These are phyloP conservation scores for Pleurozium schreberi DNA, from an alignment of 225 moss, liverwort and hornwort species.

Conservation along the genomic window DNA sequence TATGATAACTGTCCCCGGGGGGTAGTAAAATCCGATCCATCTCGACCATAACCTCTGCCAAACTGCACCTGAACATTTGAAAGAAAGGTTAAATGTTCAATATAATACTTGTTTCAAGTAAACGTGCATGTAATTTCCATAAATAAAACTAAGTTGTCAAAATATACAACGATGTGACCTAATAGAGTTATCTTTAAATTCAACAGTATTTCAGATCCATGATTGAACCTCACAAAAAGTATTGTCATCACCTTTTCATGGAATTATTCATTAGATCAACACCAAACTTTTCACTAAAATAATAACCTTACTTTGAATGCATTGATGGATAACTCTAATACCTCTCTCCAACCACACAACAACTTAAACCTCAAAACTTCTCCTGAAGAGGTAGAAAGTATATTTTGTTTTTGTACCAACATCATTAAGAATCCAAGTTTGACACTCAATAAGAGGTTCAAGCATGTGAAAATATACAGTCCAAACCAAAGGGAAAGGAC, in stretches of 20 bases:
- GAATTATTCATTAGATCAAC: background rate
- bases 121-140: background rate
- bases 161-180: background rate
- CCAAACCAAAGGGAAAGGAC: background rate
- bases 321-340: background rate
- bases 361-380: background rate
- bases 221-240: background rate
- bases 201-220: background rate
- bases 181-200: background rate
- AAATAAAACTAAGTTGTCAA: background rate
- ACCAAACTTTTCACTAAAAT: background rate
- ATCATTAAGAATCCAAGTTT: background rate
- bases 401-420: no score
- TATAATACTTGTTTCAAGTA: background rate
- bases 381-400: background rate
- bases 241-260: background rate
- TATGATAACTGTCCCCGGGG: slow-evolving; percentile 39
- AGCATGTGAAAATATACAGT: background rate
- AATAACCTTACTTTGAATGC: background rate
- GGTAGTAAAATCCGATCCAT: slow-evolving; percentile 78
- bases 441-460: background rate
- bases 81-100: background rate
- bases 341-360: background rate
- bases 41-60: slow-evolving; percentile 59
- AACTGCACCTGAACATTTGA: slow-evolving; percentile 42